These are phyloP conservation scores for Marchantia polymorpha DNA, from an alignment of 225 moss, liverwort and hornwort genomes.

Conservation along the genomic window DNA sequence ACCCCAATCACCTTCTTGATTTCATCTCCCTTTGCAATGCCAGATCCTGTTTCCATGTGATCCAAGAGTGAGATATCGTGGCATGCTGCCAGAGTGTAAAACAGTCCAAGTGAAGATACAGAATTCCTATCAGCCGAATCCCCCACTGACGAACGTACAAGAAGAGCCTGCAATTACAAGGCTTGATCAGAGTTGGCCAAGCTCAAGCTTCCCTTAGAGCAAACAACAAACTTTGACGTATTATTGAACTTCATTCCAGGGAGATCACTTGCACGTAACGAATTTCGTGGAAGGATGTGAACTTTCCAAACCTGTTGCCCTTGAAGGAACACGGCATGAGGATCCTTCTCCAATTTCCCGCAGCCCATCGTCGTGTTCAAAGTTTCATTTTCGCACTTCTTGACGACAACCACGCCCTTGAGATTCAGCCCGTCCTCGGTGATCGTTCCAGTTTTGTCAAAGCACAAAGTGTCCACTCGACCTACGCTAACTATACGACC, in stretches of 20 bases:
- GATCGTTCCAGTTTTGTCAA: conserved; percentile 18
- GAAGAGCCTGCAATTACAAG: conserved; percentile 1
- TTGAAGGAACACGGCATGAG: conserved; percentile 3
- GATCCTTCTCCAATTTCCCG: conserved; percentile 3
- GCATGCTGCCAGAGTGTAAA: conserved; percentile 14
- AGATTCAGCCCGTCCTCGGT: conserved; percentile 13
- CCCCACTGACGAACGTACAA: neutral
- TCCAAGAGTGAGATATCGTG: conserved; percentile 9
- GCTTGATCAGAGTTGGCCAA: neutral
- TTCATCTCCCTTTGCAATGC: neutral
- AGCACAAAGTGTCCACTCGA: conserved; percentile 9
- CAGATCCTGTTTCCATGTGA: neutral
- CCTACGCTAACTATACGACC: conserved; percentile 11
- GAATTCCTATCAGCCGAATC: neutral
- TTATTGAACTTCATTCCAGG: no score
- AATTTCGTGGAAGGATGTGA: neutral
- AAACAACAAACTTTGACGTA: no score
- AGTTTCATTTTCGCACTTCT: neutral
- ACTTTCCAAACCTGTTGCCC: conserved; percentile 5
- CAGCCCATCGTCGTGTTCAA: neutral
- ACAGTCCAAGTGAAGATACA: conserved; percentile 9
- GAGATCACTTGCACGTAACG: neutral
- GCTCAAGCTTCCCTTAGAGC: no score
- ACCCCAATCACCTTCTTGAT: neutral
- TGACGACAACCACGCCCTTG: neutral